These are phyloP conservation scores for Microbotryomycetes sp. DNA, from an alignment of 1,284 basidiomycete genomes.

Conservation along the genomic window DNA sequence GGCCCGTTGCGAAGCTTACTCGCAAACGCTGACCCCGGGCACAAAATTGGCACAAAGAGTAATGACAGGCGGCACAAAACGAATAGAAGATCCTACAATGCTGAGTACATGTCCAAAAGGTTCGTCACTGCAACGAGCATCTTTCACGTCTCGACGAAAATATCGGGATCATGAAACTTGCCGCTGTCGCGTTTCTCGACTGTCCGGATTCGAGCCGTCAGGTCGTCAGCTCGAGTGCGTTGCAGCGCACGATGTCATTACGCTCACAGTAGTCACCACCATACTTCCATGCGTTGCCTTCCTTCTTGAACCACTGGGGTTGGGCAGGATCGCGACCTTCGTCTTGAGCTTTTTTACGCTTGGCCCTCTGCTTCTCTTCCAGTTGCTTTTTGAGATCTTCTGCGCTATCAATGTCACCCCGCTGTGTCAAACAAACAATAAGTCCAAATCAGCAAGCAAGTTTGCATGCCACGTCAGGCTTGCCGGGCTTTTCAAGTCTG, in stretches of 20 bases:
- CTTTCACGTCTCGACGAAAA: constrained; percentile 8
- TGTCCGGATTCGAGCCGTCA: neutral
- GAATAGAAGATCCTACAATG: no score
- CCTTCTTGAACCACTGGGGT: constrained; percentile 30
- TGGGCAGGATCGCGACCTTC: constrained; percentile 11
- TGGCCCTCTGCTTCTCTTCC: constrained; percentile 53
- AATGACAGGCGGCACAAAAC: no score
- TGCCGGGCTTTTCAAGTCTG: neutral
- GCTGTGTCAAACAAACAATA: neutral
- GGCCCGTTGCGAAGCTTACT: no score
- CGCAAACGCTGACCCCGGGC: no score
- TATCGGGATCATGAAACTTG: constrained; percentile 26
- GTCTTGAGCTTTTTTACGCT: constrained; percentile 45
- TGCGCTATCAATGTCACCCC: constrained; percentile 67
- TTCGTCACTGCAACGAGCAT: no score
- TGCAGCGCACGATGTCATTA: neutral
- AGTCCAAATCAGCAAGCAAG: no score
- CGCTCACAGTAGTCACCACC: constrained; percentile 31
- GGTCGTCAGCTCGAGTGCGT: neutral
- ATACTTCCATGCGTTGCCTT: constrained; percentile 31
- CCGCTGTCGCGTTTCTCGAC: constrained; percentile 23
- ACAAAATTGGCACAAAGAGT: no score
- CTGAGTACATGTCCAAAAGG: no score
- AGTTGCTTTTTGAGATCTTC: constrained; percentile 67
- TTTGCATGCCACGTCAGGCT: neutral